A percentile compares a stretch with the other conserved stretches of the same genome.
Evolutionary conservation across 139 green algal species (phyloP).

Genomic region (Chlamydomonas sp.): DNA sequence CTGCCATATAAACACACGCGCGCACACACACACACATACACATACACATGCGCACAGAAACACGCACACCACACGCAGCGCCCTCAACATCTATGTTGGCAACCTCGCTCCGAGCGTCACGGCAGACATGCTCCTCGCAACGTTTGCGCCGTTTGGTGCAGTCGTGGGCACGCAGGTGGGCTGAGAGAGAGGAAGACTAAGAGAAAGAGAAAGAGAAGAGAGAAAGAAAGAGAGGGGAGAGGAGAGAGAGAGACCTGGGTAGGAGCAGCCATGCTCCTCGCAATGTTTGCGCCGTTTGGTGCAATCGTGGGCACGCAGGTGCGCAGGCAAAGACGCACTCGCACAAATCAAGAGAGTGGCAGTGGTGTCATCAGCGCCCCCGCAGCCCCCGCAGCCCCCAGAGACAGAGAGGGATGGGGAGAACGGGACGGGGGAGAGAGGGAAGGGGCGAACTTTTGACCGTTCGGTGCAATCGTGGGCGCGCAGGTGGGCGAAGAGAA

Average conservation of each 20-base stretch:
- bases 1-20: no score
- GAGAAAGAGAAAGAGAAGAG: no score
- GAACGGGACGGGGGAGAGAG: not conserved
- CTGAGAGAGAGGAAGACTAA: no score
- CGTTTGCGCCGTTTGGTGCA: not conserved
- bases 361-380: no score
- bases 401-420: not conserved
- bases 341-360: no score
- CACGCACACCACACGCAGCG: not conserved
- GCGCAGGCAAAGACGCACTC: no score
- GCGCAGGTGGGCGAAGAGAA: not conserved
- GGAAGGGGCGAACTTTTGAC: not conserved
- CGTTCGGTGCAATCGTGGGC: not conserved
- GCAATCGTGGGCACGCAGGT: not conserved
- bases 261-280: not conserved
- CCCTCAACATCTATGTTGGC: not conserved
- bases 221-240: not conserved
- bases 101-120: not conserved
- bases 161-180: not conserved
- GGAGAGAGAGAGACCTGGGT: not conserved
- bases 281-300: not conserved
- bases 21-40: slow-evolving; percentile 16
- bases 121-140: not conserved
- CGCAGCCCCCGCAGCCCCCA: no score
- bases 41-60: not conserved